These are phyloP conservation scores for Aspergillus olivimuriae DNA, from an alignment of 495 filamentous ascomycete species.

Conservation along the genomic window DNA sequence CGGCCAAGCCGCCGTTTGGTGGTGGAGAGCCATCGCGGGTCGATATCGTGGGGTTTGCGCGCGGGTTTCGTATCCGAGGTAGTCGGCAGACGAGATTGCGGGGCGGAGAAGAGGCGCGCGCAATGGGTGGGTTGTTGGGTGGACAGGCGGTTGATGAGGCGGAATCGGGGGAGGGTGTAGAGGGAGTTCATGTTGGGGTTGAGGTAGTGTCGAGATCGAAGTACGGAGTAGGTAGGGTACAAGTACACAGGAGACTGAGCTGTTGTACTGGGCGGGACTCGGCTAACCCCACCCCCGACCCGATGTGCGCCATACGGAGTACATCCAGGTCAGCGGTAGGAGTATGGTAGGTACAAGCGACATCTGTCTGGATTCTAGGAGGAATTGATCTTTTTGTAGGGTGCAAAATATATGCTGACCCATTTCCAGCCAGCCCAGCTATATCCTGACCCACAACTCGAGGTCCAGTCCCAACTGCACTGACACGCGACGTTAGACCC, in stretches of 20 bases:
- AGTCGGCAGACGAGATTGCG: conserved; percentile 10
- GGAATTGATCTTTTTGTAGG: no score
- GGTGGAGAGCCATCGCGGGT: conserved; percentile 68
- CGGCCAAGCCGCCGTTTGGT: conserved; percentile 69
- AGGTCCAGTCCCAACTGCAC: no score
- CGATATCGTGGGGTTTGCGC: conserved; percentile 30
- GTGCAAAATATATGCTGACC: no score
- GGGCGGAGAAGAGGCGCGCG: conserved; percentile 18
- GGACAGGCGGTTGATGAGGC: no score
- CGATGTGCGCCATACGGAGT: no score
- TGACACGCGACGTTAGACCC: no score
- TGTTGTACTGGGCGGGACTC: neutral
- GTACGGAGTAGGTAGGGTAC: no score
- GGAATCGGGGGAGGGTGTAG: conserved; percentile 10
- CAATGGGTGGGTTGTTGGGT: conserved; percentile 1
- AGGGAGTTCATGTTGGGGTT: conserved; percentile 9
- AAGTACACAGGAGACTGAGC: neutral
- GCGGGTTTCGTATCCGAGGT: conserved; percentile 9
- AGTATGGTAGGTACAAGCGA: no score
- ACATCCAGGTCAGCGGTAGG: no score
- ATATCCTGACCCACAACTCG: no score
- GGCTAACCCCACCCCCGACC: neutral
- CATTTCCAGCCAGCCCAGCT: no score
- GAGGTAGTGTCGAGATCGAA: neutral
- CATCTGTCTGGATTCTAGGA: no score